A percentile compares a stretch with the other conserved stretches of the same genome.
Evolutionary conservation across 495 filamentous ascomycete genomes (phyloP).

Genomic region (Xylaria sp.): DNA sequence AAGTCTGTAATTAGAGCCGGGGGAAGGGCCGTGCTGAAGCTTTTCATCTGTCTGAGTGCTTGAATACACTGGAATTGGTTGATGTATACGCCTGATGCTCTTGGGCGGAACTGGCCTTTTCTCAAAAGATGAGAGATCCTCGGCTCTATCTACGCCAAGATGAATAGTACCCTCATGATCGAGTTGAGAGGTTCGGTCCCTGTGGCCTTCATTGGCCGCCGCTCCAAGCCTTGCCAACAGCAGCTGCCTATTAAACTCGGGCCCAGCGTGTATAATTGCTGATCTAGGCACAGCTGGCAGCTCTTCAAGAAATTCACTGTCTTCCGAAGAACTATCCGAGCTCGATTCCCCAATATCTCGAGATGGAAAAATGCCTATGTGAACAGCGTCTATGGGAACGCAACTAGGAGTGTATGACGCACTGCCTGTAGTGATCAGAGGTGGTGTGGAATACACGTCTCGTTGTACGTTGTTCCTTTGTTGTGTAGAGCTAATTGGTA

Average conservation of each 20-base stretch:
- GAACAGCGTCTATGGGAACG: not conserved
- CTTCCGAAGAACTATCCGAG: not conserved
- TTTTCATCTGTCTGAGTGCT: constrained; percentile 41
- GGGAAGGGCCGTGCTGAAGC: constrained; percentile 19
- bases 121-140: not conserved
- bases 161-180: not conserved
- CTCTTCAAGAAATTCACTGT: not conserved
- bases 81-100: constrained; percentile 31
- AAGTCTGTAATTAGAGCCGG: constrained; percentile 5
- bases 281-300: not conserved
- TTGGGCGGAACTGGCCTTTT: constrained; percentile 35
- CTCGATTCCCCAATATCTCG: not conserved
- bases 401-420: not conserved
- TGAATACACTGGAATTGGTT: constrained; percentile 33
- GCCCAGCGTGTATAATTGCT: not conserved
- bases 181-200: not conserved
- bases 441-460: not conserved
- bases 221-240: not conserved
- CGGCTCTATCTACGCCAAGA: not conserved
- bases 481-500: not conserved
- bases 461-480: not conserved
- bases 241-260: not conserved
- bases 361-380: not conserved
- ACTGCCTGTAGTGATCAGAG: not conserved
- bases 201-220: not conserved